Evolutionary conservation across 805 yeast genomes (phyloP), one percentile per base, ranked within the genome.

Genomic region (Clavispora carvajalis): DNA sequence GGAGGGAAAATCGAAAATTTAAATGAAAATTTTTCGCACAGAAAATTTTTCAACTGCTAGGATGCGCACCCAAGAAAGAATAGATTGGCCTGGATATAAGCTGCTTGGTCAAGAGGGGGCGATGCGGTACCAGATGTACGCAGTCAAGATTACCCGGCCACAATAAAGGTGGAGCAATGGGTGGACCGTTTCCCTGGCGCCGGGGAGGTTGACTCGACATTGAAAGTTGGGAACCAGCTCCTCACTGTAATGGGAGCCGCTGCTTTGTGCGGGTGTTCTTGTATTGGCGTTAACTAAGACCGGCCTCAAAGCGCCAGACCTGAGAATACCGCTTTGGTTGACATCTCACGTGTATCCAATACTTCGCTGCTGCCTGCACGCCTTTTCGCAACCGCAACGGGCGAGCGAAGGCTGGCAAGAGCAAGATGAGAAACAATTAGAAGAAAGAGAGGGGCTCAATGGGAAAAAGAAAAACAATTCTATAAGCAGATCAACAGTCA

Each of bases 11-110:
- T 36, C 30, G 34, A 43, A 41, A 38, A 37, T 48, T 46, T 48
- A 46, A 48, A 46, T 46, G 50, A 46, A 48, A 43, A 40, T 29
- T 47, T 48, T 48, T 46, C 50, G 48, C 48, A 45, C 49, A 26
- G 39, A 43, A 38, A 38, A 29, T 34, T 45, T 38, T 42, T 36
- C 46, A 36, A 39, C 34, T 25, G 33, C 25, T 25, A 37, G 29
- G 19, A 26, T 23, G 31, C 44, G 24, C 19, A 30, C 24, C 24
- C n/a, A 31, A 16, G 21, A 18, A 24, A 23, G 18, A n/a, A 6
- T 8, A 10, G 23, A 21, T 37, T 36, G 28, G 39, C 34, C 48
- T 36, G 36, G 22, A 42, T 26, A 26, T 26, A 26, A 10, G 17
- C 12, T 2, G 7, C 30, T 10, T 16, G n/a, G n/a, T 3, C 30